These are phyloP conservation scores for Bipolaris bicolor DNA, from an alignment of 2,329 filamentous ascomycete genomes.

Conservation along the genomic window DNA sequence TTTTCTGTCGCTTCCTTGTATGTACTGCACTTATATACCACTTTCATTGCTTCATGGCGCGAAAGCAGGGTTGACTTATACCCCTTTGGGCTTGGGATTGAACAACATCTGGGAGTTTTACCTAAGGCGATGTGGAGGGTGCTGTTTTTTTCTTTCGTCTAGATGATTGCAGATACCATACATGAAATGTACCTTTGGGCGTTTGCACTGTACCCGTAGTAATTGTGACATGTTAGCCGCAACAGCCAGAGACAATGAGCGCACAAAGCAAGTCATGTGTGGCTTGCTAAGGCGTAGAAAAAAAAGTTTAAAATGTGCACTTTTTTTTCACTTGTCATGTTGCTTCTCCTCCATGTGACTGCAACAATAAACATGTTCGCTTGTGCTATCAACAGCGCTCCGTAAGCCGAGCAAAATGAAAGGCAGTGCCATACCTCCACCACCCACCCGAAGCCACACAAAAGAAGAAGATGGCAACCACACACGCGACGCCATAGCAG, in stretches of 20 bases:
- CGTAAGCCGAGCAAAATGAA: neutral
- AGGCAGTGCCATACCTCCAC: neutral
- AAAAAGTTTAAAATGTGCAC: neutral
- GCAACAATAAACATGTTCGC: neutral
- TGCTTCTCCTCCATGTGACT: neutral
- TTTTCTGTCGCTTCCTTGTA: neutral
- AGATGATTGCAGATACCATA: slow-evolving; percentile 8
- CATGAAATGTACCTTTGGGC: slow-evolving; percentile 1
- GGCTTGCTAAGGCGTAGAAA: neutral
- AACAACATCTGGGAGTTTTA: slow-evolving; percentile 11
- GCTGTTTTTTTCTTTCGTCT: slow-evolving; percentile 4
- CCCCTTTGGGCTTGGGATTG: slow-evolving; percentile 16
- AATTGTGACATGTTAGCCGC: neutral
- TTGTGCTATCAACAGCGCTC: neutral
- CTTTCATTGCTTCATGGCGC: slow-evolving; percentile 20
- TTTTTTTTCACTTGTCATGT: neutral
- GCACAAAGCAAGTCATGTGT: neutral
- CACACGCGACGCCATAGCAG: too few species aligned
- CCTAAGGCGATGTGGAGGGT: neutral
- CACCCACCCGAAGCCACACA: neutral
- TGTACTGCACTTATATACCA: slow-evolving; percentile 24
- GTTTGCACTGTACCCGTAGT: neutral
- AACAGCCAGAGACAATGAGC: neutral
- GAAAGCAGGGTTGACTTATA: slow-evolving; percentile 19
- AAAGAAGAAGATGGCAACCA: neutral